Base-by-base conservation (phyloP, 352 stramenopile species). In the Phytophthora nicotianae region DNA sequence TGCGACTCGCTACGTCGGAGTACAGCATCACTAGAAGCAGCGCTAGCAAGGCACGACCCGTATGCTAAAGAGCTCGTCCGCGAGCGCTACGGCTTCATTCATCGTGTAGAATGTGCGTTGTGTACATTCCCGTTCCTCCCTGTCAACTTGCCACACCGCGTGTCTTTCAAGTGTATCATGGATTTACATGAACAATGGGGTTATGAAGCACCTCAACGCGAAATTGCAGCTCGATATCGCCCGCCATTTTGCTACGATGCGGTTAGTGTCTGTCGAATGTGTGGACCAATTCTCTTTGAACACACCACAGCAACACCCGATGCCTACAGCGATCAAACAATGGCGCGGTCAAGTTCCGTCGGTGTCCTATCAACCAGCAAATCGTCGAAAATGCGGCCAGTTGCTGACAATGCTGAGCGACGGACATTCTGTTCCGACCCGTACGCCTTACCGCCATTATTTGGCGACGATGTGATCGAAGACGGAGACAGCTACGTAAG, bases 121-220 rank as follows among this genome's bases (percentile, higher is more conserved):
- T 92, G 83, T 33, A 68, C 83, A 16, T 76, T 85, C 35, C 33
- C 70, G 9, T 88, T 83, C 55, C 47, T 90, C 16, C 63, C 65
- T 35, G 67, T 77, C 40, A 92, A 90, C 29, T 54, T 92, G 50
- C 81, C 83, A 33, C 72, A 88, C 40, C 72, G 73, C n/a, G 81
- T 92, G 55, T 88, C 79, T 38, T 92, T 90, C 66, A 83, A 85
- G 52, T 88, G 83, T 61, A 77, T 92, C 67, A 84, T 92, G 77
- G 83, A 90, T 45, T 71, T 92, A 24, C 78, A 92, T 37, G 68
- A 74, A 5, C 53, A 72, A 47, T 92, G 83, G 83, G 43, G 67
- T 6, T 90, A 86, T 58, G 58, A 63, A 3, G 73, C 83, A 9
- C 77, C 73, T 14, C 77, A 90, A 50, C 63, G 68, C 1, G 65